phyloP scores from a whole-genome alignment of 2,329 filamentous ascomycete species.

The Elsinoe necatrix region DNA sequence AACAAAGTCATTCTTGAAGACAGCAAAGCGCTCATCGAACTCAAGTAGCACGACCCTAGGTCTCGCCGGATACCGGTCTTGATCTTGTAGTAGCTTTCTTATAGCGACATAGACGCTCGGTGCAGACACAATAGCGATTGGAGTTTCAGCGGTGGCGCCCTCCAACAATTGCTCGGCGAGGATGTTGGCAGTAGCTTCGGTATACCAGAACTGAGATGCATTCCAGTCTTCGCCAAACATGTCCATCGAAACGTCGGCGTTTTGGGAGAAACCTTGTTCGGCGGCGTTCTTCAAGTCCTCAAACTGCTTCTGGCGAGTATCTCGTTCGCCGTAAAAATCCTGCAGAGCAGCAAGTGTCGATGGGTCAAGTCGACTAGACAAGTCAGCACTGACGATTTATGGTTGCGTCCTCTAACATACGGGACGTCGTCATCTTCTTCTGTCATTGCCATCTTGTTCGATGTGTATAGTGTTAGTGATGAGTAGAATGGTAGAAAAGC shows the following conservation, averaged over 20 bases:
- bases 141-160: constrained; percentile 48
- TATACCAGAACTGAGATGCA: constrained; percentile 72
- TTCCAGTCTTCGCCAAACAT: constrained; percentile 76
- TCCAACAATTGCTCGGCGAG: constrained; percentile 59
- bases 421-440: constrained; percentile 19
- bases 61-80: constrained; percentile 26
- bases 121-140: constrained; percentile 62
- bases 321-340: constrained; percentile 65
- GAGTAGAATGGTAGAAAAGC: background rate
- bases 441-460: constrained; percentile 2
- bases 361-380: constrained; percentile 52
- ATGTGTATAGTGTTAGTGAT: background rate
- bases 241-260: constrained; percentile 51
- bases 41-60: constrained; percentile 62
- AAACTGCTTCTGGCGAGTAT: constrained; percentile 57
- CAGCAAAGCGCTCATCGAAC: constrained; percentile 62
- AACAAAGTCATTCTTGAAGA: constrained; percentile 68
- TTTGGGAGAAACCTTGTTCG: constrained; percentile 44
- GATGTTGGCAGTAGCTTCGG: constrained; percentile 58
- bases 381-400: background rate
- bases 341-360: constrained; percentile 60
- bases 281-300: constrained; percentile 56
- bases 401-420: constrained; percentile 6
- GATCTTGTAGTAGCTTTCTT: constrained; percentile 51
- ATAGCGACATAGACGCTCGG: constrained; percentile 71